Base-by-base conservation (phyloP, 805 yeast genomes). In the Saturnispora mendoncae region DNA sequence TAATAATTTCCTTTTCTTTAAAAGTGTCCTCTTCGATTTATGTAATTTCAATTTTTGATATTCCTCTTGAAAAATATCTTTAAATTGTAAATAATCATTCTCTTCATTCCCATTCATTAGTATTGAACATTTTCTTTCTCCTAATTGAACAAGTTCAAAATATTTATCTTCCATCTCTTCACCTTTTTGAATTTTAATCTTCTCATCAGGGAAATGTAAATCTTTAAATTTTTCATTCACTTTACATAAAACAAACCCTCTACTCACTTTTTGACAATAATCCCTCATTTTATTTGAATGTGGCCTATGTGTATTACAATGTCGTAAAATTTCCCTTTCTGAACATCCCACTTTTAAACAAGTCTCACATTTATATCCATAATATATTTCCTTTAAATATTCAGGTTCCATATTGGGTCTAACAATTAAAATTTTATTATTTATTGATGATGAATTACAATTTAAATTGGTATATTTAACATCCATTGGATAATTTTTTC, bases 351-450 rank as follows among this genome's bases (percentile, higher is more conserved):
- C n/a, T 20, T 42, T 42, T 17, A 42, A 23, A 42, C 50, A 47
- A 14, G 33, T 29, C 26, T 44, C 41, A 35, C 50, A 47, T 27
- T 44, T 37, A 21, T 25, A 47, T 12, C 39, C 37, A 4, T 30
- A 9, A 13, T 23, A 23, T 13, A 47, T 26, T 5, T 39, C 36
- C 5, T 38, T 23, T 4, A 44, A 25, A n/a, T 40, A 39, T 13
- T 47, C 47, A 4, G 50, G 48, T 19, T 41, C 42, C 21, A 28
- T 26, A 23, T 36, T 29, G 3, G 36, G 35, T 17, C 36, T n/a
- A 13, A 29, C 7, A 3, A 36, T 27, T n/a, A 39, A 25, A 4
- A 13, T 14, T 8, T 32, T 35, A 13, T 23, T 18, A 13, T 21
- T 17, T 15, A 39, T 19, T 8, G 29, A 20, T n/a, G n/a, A n/a